These are phyloP conservation scores for Mallotus nudiflorus DNA, from an alignment of 345 rosid genomes.

Conservation along the genomic window DNA sequence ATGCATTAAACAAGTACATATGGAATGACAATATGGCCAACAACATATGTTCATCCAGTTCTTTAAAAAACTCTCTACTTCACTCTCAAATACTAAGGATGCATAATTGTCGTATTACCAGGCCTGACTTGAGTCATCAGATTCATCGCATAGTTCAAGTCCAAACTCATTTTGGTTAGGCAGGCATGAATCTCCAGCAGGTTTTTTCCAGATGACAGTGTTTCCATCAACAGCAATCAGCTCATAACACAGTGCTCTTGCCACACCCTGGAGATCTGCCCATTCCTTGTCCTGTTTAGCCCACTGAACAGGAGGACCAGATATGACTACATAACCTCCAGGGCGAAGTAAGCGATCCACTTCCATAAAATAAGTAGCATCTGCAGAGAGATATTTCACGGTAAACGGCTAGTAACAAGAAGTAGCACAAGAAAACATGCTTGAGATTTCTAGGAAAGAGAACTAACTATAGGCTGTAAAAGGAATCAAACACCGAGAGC, in stretches of 20 bases:
- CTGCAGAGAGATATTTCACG: conserved; percentile 42
- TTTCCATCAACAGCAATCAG: conserved; percentile 85
- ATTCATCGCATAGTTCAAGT: conserved; percentile 67
- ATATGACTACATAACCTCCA: conserved; percentile 90
- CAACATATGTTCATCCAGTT: background rate
- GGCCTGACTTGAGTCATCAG: conserved; percentile 65
- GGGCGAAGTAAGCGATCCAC: conserved; percentile 90
- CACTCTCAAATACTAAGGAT: conserved; percentile 14
- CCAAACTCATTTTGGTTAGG: conserved; percentile 75
- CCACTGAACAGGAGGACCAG: conserved; percentile 99
- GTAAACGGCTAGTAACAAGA: conserved; percentile 21
- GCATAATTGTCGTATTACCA: conserved; percentile 54
- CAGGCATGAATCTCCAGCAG: conserved; percentile 67
- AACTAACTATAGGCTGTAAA: conserved; percentile 95
- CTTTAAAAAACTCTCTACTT: background rate
- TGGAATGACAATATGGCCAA: background rate
- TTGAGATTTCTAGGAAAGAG: too few species aligned
- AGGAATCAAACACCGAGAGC: conserved; percentile 93
- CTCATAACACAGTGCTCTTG: conserved; percentile 86
- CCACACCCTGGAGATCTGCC: conserved; percentile 97
- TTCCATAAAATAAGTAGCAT: conserved; percentile 91
- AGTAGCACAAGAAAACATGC: conserved; percentile 7
- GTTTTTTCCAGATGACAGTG: conserved; percentile 97
- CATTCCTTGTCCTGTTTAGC: conserved; percentile 97
- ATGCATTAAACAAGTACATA: conserved; percentile 10